These are phyloP conservation scores for Aspergillus fructus DNA, from an alignment of 2,329 filamentous ascomycete genomes.

Conservation along the genomic window DNA sequence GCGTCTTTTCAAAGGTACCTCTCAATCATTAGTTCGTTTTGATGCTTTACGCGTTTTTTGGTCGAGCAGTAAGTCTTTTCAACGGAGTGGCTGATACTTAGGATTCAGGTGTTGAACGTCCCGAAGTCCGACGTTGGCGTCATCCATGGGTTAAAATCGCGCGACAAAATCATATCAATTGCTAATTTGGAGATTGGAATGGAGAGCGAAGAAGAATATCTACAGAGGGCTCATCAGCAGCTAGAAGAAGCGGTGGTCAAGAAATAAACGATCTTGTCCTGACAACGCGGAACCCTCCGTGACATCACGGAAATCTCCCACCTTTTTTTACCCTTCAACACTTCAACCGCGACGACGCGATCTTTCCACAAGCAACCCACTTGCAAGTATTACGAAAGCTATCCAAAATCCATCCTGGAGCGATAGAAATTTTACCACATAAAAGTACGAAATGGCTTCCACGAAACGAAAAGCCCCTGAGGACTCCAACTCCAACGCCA, in stretches of 20 bases:
- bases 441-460: not conserved
- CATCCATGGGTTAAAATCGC: constrained; percentile 62
- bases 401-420: not conserved
- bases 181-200: constrained; percentile 26
- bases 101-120: constrained; percentile 53
- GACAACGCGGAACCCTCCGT: constrained; percentile 10
- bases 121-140: constrained; percentile 65
- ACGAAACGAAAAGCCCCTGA: constrained; percentile 29
- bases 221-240: constrained; percentile 21
- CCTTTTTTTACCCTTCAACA: constrained; percentile 12
- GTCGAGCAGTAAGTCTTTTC: not conserved
- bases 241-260: constrained; percentile 20
- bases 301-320: constrained; percentile 22
- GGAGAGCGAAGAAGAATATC: constrained; percentile 32
- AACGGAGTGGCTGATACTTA: not conserved
- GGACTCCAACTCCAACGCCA: constrained; percentile 6
- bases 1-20: constrained; percentile 60
- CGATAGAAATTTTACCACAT: not conserved
- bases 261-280: not conserved
- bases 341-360: not conserved
- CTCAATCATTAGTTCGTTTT: not conserved
- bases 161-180: constrained; percentile 60
- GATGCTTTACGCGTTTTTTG: not conserved
- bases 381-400: not conserved
- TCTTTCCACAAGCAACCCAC: not conserved